Conservation (phyloP, 495 filamentous ascomycete species). For the Penicillium psychrofluorescens region DNA sequence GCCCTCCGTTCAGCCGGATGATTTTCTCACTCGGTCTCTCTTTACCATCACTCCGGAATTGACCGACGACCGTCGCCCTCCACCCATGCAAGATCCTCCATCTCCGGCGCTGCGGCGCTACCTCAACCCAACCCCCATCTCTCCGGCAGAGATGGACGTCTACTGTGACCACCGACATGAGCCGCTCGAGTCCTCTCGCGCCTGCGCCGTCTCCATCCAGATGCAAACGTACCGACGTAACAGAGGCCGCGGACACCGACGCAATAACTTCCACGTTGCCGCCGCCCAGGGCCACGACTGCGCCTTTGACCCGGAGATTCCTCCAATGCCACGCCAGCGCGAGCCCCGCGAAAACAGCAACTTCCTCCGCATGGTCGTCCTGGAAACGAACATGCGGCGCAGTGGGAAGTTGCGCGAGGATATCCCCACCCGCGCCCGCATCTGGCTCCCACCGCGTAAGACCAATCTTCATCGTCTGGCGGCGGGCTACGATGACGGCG, state of each 20-base stretch:
- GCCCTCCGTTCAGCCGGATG: constrained; percentile 71
- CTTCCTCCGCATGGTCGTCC: constrained; percentile 87
- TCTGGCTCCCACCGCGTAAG: constrained; percentile 83
- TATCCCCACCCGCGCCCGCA: constrained; percentile 70
- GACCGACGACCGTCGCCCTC: constrained; percentile 82
- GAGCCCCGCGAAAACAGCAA: constrained; percentile 90
- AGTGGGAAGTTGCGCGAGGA: constrained; percentile 83
- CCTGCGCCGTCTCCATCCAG: constrained; percentile 72
- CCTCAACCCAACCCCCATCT: constrained; percentile 71
- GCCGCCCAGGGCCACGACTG: constrained; percentile 23
- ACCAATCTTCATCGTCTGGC: constrained; percentile 17
- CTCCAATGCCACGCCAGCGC: constrained; percentile 61
- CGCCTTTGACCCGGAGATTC: constrained; percentile 35
- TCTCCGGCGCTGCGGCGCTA: constrained; percentile 86
- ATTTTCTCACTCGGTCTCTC: constrained; percentile 82
- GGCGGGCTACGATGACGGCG: constrained; percentile 26
- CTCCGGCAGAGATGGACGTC: constrained; percentile 59
- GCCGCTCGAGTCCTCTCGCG: constrained; percentile 16
- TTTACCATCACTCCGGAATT: constrained; percentile 72
- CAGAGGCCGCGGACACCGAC: constrained; percentile 24
- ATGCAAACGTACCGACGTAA: constrained; percentile 69
- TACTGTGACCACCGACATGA: constrained; percentile 40
- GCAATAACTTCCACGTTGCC: constrained; percentile 27
- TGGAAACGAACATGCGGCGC: constrained; percentile 97
- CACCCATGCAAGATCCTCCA: constrained; percentile 65